Base-by-base conservation (phyloP, 768 basidiomycete species). In the Hirschioporus abietinus region DNA sequence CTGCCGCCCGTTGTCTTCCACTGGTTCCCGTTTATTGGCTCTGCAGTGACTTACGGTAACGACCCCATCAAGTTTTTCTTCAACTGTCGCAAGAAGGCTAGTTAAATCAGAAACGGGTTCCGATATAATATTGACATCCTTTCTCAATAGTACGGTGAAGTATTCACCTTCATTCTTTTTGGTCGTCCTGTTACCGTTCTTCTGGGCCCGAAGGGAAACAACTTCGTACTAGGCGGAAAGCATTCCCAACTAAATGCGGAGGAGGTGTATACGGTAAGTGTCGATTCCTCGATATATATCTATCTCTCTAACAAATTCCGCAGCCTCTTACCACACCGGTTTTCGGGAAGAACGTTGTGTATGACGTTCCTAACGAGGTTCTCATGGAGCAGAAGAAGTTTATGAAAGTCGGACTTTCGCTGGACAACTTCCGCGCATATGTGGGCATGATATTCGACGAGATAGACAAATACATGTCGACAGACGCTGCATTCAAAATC, bases 311-410 rank as follows among this genome's bases (percentile, higher is more conserved):
- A 67, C 59, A 65, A 60, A 65, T 23, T 65, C 60, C 27, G 17
- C 70, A 96, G 95, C 91, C 92, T 74, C 79, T 96, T 60, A 96
- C 95, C 0, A 96, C 91, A 0, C 96, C 96, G 4, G 89, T 99
- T 15, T 99, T 99, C 73, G 97, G 97, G 60, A 95, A 94, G 74
- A 96, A 93, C 61, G 97, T 99, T 60, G 96, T 98, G 12, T 99
- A 99, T 75, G 97, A 99, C 72, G 88, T 93, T 63, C 96, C 97
- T 35, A 99, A 99, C 76, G 92, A 96, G 61, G 79, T 92, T 60
- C 89, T 99, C 77, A 99, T 99, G 96, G 95, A 99, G 73, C 97
- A 99, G 77, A 99, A 99, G 84, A 92, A 91, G 75, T 98, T 98
- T 74, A 90, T 99, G 77, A 99, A 99, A 80, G 88, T 95, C 68